Base-by-base conservation (phyloP, 306 rosid genomes). In the Elaeagnus macrophylla region DNA sequence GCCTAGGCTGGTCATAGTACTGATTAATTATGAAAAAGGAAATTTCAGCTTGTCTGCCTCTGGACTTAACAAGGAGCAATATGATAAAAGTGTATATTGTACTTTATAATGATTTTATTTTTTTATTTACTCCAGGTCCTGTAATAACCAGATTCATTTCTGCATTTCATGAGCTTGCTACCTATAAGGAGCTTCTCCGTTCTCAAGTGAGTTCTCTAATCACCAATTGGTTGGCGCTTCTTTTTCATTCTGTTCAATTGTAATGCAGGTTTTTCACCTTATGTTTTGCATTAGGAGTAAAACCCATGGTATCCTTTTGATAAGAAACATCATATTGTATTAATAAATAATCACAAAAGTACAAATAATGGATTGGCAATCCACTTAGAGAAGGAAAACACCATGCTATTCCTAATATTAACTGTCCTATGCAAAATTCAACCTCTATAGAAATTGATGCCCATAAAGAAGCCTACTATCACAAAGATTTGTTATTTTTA, bases 121-220 rank as follows among this genome's bases (percentile, higher is more conserved):
- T 35, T 56, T 61, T 36, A 49, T 72, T 65, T 72, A 62, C 67
- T 70, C 43, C 84, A 91, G 99, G 99, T 66, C 99, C 99, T 11
- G 96, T 91, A 43, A 69, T 87, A 71, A 80, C 96, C 65, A 91
- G 80, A 75, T 91, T 87, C 51, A 75, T 82, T 66, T 54, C 67
- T 16, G 66, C 89, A 69, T 64, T 87, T 69, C 95, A 68, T 43
- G 99, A 91, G 69, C 84, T 91, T 63, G 95, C 95, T 75, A 70
- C 89, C 40, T 82, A 82, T 75, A 91, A 91, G 75, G 99, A 91
- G 76, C 93, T 82, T 78, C 93, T 91, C 62, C 95, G 95, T 60
- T 78, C 96, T 65, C 99, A 91, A 81, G 99, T 86, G 64, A 76
- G 84, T 74, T 59, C 62, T 70, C 69, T 10, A 37, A 38, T 10